Base-by-base conservation (phyloP, 371 early-diverging fungal species). In the Chytridiales sp. region DNA sequence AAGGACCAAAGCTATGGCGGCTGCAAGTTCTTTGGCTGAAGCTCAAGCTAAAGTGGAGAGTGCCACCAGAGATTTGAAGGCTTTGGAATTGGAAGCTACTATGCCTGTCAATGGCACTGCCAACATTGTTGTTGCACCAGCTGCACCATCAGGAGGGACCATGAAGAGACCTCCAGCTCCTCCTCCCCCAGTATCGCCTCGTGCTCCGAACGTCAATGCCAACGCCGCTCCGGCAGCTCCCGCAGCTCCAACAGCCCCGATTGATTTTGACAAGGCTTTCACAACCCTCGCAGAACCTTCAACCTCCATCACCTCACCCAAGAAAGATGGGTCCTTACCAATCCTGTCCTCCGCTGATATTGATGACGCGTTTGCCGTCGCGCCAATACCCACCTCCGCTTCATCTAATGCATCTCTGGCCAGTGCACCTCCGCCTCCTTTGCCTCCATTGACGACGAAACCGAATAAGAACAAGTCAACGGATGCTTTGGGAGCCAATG, bases 161-260 rank as follows among this genome's bases (percentile, higher is more conserved):
- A 42, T 57, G 34, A 19, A 48, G n/a, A 65, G 56, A 52, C 65
- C 67, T 9, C 72, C 72, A 4, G 62, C 68, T 30, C 68, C 68
- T 15, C 72, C 67, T 19, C 72, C 72, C 3, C 72, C 72, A 19
- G 52, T 62, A 1, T 64, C 72, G 29, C 17, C 17, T 4, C 24
- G 29, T 29, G 57, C 55, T 13, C 56, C 55, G 13, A 56, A 56
- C 42, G 34, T 30, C n/a, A n/a, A n/a, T 24, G 40, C 1, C 1
- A 15, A n/a, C 27, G 54, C n/a, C 3, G 46, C 0, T 0, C n/a
- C 19, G 31, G 56, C 30, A 11, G 24, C 32, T 9, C 32, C 38
- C 30, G 43, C 56, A 0, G 46, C 1, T 5, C 32, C 32, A 19
- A 30, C 44, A 9, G 21, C 21, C 21, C 27, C 31, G 21, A 30